Conservation (phyloP, 352 stramenopile species). For the Globisporangium radiosum region DNA sequence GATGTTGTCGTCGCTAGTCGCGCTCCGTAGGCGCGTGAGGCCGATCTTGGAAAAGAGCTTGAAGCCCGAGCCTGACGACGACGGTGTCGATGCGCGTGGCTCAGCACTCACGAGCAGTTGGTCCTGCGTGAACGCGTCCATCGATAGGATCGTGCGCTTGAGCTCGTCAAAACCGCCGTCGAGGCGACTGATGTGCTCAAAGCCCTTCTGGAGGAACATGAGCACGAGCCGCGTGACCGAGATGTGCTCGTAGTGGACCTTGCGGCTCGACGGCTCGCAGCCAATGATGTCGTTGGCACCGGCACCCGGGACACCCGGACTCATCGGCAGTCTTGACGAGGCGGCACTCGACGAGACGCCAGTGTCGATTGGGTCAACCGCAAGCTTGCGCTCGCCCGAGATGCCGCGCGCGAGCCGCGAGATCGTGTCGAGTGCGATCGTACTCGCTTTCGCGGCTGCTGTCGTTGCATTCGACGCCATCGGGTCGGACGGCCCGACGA, state of each 20-base stretch:
- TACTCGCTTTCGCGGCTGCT: conserved; percentile 17
- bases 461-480: conserved; percentile 1
- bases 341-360: neutral
- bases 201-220: conserved; percentile 84
- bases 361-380: neutral
- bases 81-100: conserved; percentile 1
- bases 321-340: neutral
- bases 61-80: conserved; percentile 17
- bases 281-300: conserved; percentile 7
- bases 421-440: conserved; percentile 44
- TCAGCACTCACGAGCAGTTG: conserved; percentile 54
- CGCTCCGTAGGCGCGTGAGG: conserved; percentile 24
- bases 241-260: conserved; percentile 46
- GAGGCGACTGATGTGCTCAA: conserved; percentile 80
- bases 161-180: conserved; percentile 80
- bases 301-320: neutral
- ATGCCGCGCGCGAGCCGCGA: conserved; percentile 45
- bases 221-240: conserved; percentile 73
- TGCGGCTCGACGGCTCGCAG: conserved; percentile 13
- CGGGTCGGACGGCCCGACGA: conserved; percentile 59
- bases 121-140: conserved; percentile 62
- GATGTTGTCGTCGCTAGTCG: conserved; percentile 29
- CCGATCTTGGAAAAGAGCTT: conserved; percentile 51
- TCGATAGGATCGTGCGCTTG: conserved; percentile 51
- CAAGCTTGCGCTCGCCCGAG: conserved; percentile 39